Conservation (phyloP, 2,329 filamentous ascomycete species). For the Colletotrichum incanum region DNA sequence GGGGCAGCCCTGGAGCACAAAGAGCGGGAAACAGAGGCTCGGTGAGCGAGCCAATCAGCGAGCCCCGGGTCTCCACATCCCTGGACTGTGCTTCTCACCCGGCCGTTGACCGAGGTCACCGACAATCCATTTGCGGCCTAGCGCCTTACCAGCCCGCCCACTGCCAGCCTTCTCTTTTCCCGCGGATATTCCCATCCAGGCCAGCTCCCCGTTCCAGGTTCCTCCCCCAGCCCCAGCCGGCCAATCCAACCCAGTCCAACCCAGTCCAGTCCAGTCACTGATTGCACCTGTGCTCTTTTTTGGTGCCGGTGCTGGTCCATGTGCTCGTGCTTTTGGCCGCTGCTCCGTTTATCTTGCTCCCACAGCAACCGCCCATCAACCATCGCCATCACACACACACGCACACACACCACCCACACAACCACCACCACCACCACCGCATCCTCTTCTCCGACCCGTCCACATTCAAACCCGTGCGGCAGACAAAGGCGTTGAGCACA, state of each 20-base stretch:
- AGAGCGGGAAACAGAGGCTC: neutral
- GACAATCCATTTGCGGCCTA: neutral
- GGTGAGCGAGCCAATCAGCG: slow-evolving; percentile 20
- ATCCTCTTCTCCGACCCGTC: neutral
- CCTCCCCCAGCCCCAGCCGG: slow-evolving; percentile 5
- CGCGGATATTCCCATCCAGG: slow-evolving; percentile 18
- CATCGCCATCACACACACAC: slow-evolving; percentile 33
- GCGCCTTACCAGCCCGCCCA: slow-evolving; percentile 4
- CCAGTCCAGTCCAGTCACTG: slow-evolving; percentile 5
- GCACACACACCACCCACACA: neutral
- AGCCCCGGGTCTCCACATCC: fast-evolving
- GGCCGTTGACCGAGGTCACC: neutral
- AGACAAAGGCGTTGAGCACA: slow-evolving; percentile 35
- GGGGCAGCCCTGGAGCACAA: slow-evolving; percentile 8
- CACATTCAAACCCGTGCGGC: slow-evolving; percentile 24
- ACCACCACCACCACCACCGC: slow-evolving; percentile 13
- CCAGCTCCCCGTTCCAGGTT: slow-evolving; percentile 10
- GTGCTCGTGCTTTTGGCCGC: slow-evolving; percentile 11
- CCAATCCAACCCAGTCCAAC: slow-evolving; percentile 3
- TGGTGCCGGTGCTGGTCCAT: slow-evolving; percentile 1
- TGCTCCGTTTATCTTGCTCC: slow-evolving; percentile 38
- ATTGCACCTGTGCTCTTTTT: slow-evolving; percentile 7
- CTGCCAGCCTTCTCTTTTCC: slow-evolving; percentile 30
- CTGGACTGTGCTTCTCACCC: slow-evolving; percentile 1
- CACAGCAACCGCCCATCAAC: slow-evolving; percentile 43